Conservation (phyloP, 495 filamentous ascomycete genomes). For the Penicillium cinerascens region DNA sequence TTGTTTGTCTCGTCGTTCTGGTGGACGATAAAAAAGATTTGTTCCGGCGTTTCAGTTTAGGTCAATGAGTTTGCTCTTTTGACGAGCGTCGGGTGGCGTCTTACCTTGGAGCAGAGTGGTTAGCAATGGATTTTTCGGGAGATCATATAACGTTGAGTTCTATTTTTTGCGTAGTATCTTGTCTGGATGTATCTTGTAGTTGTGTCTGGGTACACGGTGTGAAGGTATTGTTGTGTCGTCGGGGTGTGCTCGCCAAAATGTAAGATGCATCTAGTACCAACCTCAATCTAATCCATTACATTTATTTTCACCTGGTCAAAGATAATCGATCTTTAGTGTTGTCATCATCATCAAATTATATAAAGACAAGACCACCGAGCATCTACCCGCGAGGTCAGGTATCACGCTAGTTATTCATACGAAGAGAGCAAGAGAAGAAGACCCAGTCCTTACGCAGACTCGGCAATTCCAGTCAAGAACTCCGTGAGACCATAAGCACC, state of each 20-base stretch:
- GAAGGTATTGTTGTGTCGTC: neutral
- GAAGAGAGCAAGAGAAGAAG: neutral
- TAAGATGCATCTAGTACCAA: neutral
- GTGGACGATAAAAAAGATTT: conserved; percentile 16
- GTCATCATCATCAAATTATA: conserved; percentile 30
- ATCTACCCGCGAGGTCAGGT: conserved; percentile 1
- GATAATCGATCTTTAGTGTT: neutral
- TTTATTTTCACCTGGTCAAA: neutral
- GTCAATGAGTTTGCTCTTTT: conserved; percentile 11
- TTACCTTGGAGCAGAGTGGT: conserved; percentile 14
- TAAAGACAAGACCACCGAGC: conserved; percentile 10
- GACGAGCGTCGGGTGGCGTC: conserved; percentile 19
- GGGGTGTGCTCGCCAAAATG: neutral
- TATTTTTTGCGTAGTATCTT: neutral
- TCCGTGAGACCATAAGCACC: conserved; percentile 81
- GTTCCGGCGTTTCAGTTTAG: conserved; percentile 20
- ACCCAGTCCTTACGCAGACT: conserved; percentile 29
- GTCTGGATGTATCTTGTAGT: neutral
- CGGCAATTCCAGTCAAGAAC: conserved; percentile 76
- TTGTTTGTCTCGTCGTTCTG: neutral
- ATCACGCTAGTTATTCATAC: conserved; percentile 11
- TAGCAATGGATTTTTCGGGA: conserved; percentile 17
- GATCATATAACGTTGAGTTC: neutral
- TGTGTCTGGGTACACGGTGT: neutral
- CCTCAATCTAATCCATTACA: neutral